Base-by-base conservation (phyloP, 768 basidiomycete genomes). In the Mycena indigotica region DNA sequence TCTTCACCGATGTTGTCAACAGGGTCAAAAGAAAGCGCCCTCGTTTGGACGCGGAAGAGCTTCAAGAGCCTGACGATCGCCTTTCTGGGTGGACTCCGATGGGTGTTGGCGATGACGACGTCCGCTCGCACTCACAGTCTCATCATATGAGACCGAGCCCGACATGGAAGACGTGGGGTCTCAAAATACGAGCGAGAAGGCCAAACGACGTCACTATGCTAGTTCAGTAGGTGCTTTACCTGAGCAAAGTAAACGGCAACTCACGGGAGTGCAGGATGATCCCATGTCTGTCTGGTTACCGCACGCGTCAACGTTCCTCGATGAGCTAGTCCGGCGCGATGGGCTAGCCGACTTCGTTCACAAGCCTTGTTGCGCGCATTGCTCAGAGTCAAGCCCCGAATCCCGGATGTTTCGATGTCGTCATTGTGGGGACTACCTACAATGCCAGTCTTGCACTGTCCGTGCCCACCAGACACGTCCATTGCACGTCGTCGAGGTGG, bases 161-260 rank as follows among this genome's bases (percentile, higher is more conserved):
- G 49, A 50, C 25, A 5, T 23, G 25, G 12, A 23, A 5, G 16
- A 38, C 23, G 29, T 8, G 30, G 17, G 17, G 32, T 38, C 12
- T 10, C 35, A n/a, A n/a, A 38, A 38, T 10, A n/a, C 35, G 35
- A 10, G 35, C 12, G n/a, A 38, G 35, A 38, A 38, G 35, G 35
- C 12, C 35, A 38, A n/a, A 10, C 10, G n/a, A n/a, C 35, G 35
- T n/a, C n/a, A 35, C 19, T 52, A 39, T 25, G 5, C 4, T n/a
- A 52, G 51, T 39, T 52, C 51, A 21, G 51, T 52, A 13, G 6
- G 30, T 50, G 49, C 12, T 50, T 50, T 28, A 19, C 49, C 16
- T 13, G 24, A 15, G 12, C 13, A 15, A 28, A 12, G 13, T 10
- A 17, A 13, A 23, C 25, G 26, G 19, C 25, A 17, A 15, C 26